Conservation (phyloP, 2,329 filamentous ascomycete genomes). For the Didymosphaeria variabile region DNA sequence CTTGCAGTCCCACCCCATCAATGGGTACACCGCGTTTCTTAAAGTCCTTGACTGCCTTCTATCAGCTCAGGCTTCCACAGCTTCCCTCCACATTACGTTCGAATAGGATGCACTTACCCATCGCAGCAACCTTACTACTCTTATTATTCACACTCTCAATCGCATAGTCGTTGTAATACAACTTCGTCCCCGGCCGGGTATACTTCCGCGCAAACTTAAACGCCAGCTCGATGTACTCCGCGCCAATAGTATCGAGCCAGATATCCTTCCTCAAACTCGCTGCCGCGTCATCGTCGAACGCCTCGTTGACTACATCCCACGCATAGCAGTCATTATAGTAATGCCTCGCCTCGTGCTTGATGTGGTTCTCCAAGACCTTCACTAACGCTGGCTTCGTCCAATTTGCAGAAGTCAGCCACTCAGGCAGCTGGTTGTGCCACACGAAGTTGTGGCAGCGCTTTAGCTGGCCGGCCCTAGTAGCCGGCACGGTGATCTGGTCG, state of each 20-base stretch:
- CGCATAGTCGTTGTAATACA: constrained; percentile 73
- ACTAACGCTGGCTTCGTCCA: constrained; percentile 69
- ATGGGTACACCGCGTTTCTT: constrained; percentile 57
- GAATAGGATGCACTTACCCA: constrained; percentile 21
- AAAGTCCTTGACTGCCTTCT: constrained; percentile 41
- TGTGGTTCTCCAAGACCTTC: constrained; percentile 66
- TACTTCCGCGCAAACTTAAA: constrained; percentile 64
- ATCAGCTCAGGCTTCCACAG: constrained; percentile 4
- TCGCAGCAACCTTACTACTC: constrained; percentile 40
- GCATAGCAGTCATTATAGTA: constrained; percentile 69
- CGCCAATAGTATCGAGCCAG: constrained; percentile 65
- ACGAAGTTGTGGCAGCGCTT: constrained; percentile 70
- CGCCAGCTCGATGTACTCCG: constrained; percentile 65
- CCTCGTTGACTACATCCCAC: constrained; percentile 75
- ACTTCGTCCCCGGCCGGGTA: constrained; percentile 64
- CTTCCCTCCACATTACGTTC: not conserved
- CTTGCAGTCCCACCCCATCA: constrained; percentile 70
- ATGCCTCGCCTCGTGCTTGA: constrained; percentile 65
- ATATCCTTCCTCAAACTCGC: constrained; percentile 57
- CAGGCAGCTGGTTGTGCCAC: constrained; percentile 64
- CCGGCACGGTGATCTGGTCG: constrained; percentile 58
- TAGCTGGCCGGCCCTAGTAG: constrained; percentile 54
- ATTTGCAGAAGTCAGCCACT: constrained; percentile 60
- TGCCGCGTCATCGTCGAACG: constrained; percentile 65
- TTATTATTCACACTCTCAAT: constrained; percentile 66